A percentile compares a stretch with the other conserved stretches of the same genome.
Evolutionary conservation across 257 asterid species (phyloP).

Genomic region (Scutellaria galericulata): DNA sequence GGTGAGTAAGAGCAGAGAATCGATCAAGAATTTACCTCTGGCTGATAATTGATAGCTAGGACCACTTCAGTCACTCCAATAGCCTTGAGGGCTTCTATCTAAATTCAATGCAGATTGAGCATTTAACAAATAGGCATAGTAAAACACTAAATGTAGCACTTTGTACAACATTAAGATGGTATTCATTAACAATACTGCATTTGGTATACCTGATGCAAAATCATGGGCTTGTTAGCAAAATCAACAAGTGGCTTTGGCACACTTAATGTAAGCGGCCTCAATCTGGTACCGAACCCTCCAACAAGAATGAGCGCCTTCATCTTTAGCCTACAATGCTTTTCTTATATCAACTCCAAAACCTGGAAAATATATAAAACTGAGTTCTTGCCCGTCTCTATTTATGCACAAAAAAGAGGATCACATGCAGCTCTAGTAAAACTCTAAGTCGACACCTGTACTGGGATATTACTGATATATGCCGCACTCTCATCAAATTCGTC

Average conservation of each 20-base stretch:
- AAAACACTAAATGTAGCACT: not conserved
- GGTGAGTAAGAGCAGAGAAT: conserved; percentile 1
- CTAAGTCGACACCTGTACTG: conserved; percentile 37
- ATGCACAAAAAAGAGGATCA: conserved; percentile 38
- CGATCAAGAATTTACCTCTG: conserved; percentile 58
- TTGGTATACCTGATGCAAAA: conserved; percentile 85
- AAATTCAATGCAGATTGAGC: conserved; percentile 22
- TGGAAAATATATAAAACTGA: conserved; percentile 26
- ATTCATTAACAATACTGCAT: not conserved
- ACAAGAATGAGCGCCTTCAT: conserved; percentile 98
- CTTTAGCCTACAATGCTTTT: conserved; percentile 37
- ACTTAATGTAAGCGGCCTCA: conserved; percentile 92
- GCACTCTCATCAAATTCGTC: conserved; percentile 35
- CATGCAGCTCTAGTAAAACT: conserved; percentile 36
- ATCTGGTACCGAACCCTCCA: conserved; percentile 93
- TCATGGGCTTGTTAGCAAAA: conserved; percentile 97
- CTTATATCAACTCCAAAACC: conserved; percentile 27
- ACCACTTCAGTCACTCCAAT: conserved; percentile 88
- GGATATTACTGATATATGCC: conserved; percentile 30
- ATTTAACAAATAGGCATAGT: not conserved
- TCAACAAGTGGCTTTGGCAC: conserved; percentile 96
- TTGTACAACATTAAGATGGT: not conserved
- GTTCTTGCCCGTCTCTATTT: conserved; percentile 36
- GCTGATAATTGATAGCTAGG: conserved; percentile 88
- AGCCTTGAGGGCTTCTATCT: conserved; percentile 89